Evolutionary conservation across 2,329 filamentous ascomycete species (phyloP).

Genomic region (Fusarium piperis): DNA sequence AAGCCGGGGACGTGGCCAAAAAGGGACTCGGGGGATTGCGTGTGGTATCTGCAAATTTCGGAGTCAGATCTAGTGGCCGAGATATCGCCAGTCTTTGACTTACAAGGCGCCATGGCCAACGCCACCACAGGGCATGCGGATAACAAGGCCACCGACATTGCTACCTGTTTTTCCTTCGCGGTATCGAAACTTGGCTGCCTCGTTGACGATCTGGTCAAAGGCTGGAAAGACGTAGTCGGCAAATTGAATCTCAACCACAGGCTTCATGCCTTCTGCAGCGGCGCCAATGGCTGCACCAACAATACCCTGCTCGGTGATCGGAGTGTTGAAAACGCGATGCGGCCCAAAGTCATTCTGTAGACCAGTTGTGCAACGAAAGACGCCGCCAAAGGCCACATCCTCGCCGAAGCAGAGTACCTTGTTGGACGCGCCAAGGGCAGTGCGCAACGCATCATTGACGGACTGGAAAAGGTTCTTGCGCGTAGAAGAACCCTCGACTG

Average conservation of each 20-base stretch:
- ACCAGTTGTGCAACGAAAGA: constrained; percentile 92
- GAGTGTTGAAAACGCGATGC: constrained; percentile 93
- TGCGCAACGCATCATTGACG: constrained; percentile 86
- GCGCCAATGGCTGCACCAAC: constrained; percentile 90
- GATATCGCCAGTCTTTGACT: background rate
- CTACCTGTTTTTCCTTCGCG: constrained; percentile 67
- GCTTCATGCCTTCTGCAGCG: constrained; percentile 88
- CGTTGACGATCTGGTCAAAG: constrained; percentile 92
- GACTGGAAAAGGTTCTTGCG: constrained; percentile 93
- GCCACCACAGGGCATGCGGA: constrained; percentile 87
- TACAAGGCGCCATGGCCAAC: constrained; percentile 84
- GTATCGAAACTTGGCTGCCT: constrained; percentile 87
- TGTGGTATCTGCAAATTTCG: constrained; percentile 68
- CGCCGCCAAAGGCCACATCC: constrained; percentile 94
- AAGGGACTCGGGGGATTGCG: constrained; percentile 85
- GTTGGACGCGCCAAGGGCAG: constrained; percentile 82
- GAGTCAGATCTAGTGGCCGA: background rate
- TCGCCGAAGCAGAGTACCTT: constrained; percentile 93
- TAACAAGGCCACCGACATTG: constrained; percentile 78
- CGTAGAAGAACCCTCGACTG: constrained; percentile 72
- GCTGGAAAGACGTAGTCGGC: constrained; percentile 92
- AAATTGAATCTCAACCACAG: constrained; percentile 93
- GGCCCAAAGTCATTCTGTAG: constrained; percentile 85
- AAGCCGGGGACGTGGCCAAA: constrained; percentile 91
- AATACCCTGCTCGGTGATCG: constrained; percentile 90